phyloP scores from a whole-genome alignment of 2,329 filamentous ascomycete genomes.

The Beauveria pseudobassiana region DNA sequence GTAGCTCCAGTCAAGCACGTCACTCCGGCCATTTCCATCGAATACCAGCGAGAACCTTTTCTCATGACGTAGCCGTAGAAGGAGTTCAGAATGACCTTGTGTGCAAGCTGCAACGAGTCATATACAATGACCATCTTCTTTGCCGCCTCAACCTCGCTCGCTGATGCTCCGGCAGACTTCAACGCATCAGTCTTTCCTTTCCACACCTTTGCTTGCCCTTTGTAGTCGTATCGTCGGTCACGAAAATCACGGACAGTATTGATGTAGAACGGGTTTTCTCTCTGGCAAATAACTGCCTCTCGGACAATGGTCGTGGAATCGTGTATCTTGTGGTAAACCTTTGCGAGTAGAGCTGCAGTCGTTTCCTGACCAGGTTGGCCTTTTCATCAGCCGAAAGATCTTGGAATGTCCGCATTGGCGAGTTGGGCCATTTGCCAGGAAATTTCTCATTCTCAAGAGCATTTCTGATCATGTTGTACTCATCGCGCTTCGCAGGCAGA shows the following conservation, averaged over 20 bases:
- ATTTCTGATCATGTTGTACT: conserved; percentile 98
- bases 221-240: conserved; percentile 97
- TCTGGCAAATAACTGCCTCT: conserved; percentile 95
- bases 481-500: conserved; percentile 87
- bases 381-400: conserved; percentile 80
- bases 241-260: conserved; percentile 93
- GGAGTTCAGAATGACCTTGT: conserved; percentile 98
- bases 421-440: conserved; percentile 67
- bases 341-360: conserved; percentile 86
- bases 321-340: conserved; percentile 99
- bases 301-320: conserved; percentile 87
- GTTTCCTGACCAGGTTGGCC: conserved; percentile 70
- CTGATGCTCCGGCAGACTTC: conserved; percentile 71
- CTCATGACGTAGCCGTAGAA: conserved; percentile 99
- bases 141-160: conserved; percentile 76
- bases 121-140: conserved; percentile 99
- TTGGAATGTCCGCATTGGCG: conserved; percentile 66
- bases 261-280: conserved; percentile 97
- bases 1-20: conserved; percentile 93
- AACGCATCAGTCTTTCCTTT: conserved; percentile 89
- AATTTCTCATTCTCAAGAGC: conserved; percentile 89
- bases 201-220: conserved; percentile 96
- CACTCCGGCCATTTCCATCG: conserved; percentile 97
- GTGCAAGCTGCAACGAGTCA: conserved; percentile 90
- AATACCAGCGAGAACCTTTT: conserved; percentile 98